These are phyloP conservation scores for Ophiocordyceps unilateralis DNA, from an alignment of 2,329 filamentous ascomycete genomes.

Conservation along the genomic window DNA sequence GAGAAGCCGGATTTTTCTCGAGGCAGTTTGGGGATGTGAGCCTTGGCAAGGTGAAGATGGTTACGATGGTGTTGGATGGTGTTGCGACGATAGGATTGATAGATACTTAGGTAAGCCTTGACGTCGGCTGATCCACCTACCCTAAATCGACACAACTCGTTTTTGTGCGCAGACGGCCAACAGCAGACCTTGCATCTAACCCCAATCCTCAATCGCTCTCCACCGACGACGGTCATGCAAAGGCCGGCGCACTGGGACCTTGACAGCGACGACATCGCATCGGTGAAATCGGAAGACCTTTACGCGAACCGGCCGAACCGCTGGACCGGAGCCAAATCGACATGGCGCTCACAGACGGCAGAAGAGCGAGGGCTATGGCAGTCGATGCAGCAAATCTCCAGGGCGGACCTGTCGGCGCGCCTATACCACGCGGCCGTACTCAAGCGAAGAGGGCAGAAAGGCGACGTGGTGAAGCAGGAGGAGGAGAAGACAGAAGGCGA, in stretches of 20 bases:
- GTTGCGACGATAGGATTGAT: too few species aligned
- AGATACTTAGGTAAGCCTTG: too few species aligned
- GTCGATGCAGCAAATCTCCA: constrained; percentile 44
- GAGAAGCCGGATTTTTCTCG: too few species aligned
- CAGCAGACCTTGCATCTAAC: too few species aligned
- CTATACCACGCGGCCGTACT: constrained; percentile 63
- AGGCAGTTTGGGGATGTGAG: too few species aligned
- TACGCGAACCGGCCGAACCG: constrained; percentile 45
- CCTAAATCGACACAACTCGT: too few species aligned
- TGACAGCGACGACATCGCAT: constrained; percentile 28
- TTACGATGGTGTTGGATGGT: too few species aligned
- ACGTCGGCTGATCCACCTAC: too few species aligned
- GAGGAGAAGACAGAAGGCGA: constrained; percentile 20
- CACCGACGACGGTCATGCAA: constrained; percentile 1
- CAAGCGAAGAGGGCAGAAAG: constrained; percentile 22
- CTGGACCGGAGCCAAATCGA: constrained; percentile 48
- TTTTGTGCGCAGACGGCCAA: neutral
- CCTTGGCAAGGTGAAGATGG: too few species aligned
- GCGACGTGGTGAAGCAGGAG: neutral
- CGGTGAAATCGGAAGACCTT: constrained; percentile 28
- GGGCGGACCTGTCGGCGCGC: constrained; percentile 55
- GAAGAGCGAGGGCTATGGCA: constrained; percentile 44
- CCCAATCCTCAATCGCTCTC: too few species aligned
- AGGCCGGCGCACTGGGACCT: constrained; percentile 18
- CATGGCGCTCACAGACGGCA: constrained; percentile 48